Conservation (phyloP, 1,284 basidiomycete species). For the Peniophora sp. region DNA sequence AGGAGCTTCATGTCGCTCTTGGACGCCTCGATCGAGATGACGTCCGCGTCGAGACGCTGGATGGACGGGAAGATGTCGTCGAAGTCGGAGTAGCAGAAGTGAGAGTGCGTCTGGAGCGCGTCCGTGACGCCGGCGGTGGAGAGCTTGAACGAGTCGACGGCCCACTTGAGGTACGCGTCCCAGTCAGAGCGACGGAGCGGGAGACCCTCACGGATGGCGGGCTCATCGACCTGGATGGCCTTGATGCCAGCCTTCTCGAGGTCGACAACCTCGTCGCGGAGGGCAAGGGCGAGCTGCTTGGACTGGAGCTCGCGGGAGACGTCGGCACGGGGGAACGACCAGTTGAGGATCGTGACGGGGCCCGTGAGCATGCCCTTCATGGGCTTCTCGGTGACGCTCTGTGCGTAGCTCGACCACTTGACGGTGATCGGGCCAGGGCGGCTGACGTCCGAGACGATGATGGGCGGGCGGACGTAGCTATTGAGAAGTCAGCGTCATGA, state of each 20-base stretch:
- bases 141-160: constrained; percentile 96
- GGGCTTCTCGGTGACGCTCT: constrained; percentile 88
- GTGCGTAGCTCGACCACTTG: constrained; percentile 95
- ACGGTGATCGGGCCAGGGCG: constrained; percentile 94
- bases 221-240: constrained; percentile 99
- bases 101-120: constrained; percentile 91
- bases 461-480: constrained; percentile 97
- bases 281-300: constrained; percentile 96
- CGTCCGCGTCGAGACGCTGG: constrained; percentile 95
- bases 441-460: constrained; percentile 97
- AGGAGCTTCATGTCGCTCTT: constrained; percentile 98
- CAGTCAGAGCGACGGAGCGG: constrained; percentile 93
- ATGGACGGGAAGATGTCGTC: constrained; percentile 98
- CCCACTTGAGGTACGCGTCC: constrained; percentile 93
- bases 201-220: constrained; percentile 98
- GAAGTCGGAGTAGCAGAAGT: constrained; percentile 98
- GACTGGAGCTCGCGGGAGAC: constrained; percentile 95
- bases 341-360: constrained; percentile 97
- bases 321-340: constrained; percentile 99
- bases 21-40: constrained; percentile 98
- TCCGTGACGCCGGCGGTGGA: constrained; percentile 91
- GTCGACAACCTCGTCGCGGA: constrained; percentile 97
- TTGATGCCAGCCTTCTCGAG: constrained; percentile 96
- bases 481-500: constrained; percentile 28
- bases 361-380: constrained; percentile 99